These are phyloP conservation scores for Dactylellina sp. DNA, from an alignment of 2,329 filamentous ascomycete species.

Conservation along the genomic window DNA sequence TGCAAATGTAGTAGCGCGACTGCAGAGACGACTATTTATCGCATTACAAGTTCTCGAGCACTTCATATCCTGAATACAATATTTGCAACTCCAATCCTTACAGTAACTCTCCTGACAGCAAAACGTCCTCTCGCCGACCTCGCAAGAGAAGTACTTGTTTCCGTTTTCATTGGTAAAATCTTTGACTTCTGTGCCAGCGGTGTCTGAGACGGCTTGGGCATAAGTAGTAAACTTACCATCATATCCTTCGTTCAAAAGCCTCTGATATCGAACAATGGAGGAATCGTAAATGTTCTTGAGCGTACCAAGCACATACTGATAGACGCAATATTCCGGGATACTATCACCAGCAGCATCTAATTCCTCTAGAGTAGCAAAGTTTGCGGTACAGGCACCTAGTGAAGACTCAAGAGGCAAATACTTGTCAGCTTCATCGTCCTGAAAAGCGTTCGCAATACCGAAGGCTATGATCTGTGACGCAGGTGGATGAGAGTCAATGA, in stretches of 20 bases:
- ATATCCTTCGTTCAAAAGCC: conserved; percentile 52
- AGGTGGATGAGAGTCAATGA: conserved; percentile 9
- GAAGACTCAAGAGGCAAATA: neutral
- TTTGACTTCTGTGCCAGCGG: conserved; percentile 31
- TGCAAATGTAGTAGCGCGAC: neutral
- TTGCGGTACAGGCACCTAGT: neutral
- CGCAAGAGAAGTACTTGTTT: conserved; percentile 57
- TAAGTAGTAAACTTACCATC: conserved; percentile 60
- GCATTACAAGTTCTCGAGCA: neutral
- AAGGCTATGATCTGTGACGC: conserved; percentile 23
- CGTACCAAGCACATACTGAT: neutral
- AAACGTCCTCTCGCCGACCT: conserved; percentile 28
- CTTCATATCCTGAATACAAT: neutral
- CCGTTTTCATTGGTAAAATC: conserved; percentile 58
- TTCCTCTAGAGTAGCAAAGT: conserved; percentile 1
- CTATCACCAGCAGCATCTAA: neutral
- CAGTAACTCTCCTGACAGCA: conserved; percentile 18
- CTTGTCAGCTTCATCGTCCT: neutral
- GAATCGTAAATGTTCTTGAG: conserved; percentile 8
- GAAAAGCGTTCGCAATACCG: neutral
- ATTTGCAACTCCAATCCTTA: neutral
- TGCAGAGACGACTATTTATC: no score
- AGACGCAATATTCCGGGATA: neutral
- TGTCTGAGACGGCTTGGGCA: conserved; percentile 42
- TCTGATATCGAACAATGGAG: neutral